phyloP scores from a whole-genome alignment of 805 yeast genomes.

The Metschnikowia chrysomelidarum region DNA sequence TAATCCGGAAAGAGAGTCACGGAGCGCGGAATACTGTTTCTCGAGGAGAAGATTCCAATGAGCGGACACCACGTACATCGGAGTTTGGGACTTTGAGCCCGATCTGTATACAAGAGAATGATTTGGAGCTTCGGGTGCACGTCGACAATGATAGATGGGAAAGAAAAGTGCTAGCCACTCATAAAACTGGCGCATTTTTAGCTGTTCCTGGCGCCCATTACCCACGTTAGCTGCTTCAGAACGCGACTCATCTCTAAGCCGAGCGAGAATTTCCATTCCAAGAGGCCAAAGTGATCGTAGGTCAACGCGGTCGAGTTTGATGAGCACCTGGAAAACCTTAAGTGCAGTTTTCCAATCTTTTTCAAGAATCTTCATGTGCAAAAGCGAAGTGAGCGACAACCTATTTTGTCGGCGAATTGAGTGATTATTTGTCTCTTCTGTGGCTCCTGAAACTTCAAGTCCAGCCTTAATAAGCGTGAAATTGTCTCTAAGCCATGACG shows the following conservation, averaged over 20 bases:
- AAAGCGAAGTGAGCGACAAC: conserved; percentile 37
- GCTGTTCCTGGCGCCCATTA: conserved; percentile 7
- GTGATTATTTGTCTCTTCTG: conserved; percentile 6
- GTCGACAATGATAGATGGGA: conserved; percentile 14
- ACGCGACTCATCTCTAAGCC: conserved; percentile 6
- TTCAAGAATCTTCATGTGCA: conserved; percentile 49
- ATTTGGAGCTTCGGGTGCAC: conserved; percentile 9
- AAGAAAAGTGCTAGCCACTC: conserved; percentile 36
- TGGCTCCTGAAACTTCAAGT: conserved; percentile 17
- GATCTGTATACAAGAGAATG: conserved; percentile 39
- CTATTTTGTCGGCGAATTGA: conserved; percentile 26
- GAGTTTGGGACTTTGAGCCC: conserved; percentile 41
- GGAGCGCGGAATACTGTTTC: conserved; percentile 33
- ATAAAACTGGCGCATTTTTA: conserved; percentile 33
- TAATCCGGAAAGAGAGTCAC: conserved; percentile 35
- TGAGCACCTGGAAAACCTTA: conserved; percentile 47
- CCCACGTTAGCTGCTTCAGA: background rate
- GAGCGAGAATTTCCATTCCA: conserved; percentile 53
- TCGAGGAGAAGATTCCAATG: conserved; percentile 43
- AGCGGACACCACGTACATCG: conserved; percentile 38
- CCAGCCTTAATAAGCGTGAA: conserved; percentile 14
- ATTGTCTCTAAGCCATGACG: conserved; percentile 12
- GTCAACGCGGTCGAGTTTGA: conserved; percentile 51
- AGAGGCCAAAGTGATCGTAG: conserved; percentile 60
- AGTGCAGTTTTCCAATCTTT: conserved; percentile 57